These are phyloP conservation scores for Firmiana major DNA, from an alignment of 345 rosid species.

Conservation along the genomic window DNA sequence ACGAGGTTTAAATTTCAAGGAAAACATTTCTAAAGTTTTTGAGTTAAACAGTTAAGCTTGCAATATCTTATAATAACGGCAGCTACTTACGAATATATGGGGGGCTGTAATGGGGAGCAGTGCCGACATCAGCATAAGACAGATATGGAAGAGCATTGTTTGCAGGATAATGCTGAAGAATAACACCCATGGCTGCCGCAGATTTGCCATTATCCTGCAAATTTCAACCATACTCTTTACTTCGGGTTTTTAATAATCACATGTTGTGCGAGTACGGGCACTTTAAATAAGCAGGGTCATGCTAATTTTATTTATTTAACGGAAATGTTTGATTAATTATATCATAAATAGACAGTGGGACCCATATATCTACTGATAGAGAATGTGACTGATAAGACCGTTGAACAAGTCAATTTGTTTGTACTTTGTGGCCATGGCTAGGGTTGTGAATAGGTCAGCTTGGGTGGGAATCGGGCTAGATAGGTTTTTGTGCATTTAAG, in stretches of 20 bases:
- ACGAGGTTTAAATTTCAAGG: not conserved
- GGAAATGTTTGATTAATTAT: no score
- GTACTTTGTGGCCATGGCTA: no score
- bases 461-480: no score
- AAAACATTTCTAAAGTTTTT: no score
- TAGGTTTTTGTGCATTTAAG: no score
- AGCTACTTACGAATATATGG: constrained; percentile 46
- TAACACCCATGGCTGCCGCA: not conserved
- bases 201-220: not conserved
- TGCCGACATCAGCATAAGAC: constrained; percentile 39
- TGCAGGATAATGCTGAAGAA: not conserved
- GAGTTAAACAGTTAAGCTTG: not conserved
- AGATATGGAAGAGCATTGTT: not conserved
- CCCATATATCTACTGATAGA: no score
- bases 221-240: no score
- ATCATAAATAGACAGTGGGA: no score
- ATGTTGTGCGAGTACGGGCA: not conserved
- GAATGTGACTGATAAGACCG: not conserved
- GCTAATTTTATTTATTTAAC: not conserved
- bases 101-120: constrained; percentile 33
- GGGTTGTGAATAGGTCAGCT: no score
- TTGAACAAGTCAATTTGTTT: not conserved
- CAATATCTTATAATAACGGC: not conserved
- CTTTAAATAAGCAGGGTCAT: not conserved
- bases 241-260: not conserved